Conservation (phyloP, 768 basidiomycete genomes). For the Kwoniella sp. region DNA sequence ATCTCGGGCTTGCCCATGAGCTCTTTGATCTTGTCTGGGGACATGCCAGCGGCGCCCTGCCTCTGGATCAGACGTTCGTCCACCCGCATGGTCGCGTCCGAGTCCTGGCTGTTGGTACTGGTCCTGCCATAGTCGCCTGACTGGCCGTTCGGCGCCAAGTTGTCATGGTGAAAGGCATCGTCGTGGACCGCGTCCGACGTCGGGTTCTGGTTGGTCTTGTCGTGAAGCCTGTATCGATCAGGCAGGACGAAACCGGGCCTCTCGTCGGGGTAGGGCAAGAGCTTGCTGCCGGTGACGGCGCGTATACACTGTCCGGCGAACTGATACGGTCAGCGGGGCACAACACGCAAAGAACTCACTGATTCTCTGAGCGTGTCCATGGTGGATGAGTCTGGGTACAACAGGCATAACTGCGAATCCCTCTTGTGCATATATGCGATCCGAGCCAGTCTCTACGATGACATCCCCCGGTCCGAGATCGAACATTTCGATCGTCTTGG, state of each 20-base stretch:
- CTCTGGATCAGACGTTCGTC: slow-evolving; percentile 6
- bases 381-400: too few species aligned
- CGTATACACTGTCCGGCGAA: slow-evolving; percentile 28
- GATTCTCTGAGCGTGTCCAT: slow-evolving; percentile 26
- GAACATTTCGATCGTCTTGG: too few species aligned
- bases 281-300: slow-evolving; percentile 9
- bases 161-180: slow-evolving; percentile 10
- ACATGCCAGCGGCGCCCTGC: slow-evolving; percentile 8
- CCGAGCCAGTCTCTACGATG: too few species aligned
- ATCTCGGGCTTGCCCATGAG: slow-evolving; percentile 23
- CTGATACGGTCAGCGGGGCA: neutral
- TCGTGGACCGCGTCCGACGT: neutral
- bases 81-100: slow-evolving; percentile 10
- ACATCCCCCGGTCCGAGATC: too few species aligned
- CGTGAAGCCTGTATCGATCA: slow-evolving; percentile 17
- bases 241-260: slow-evolving; percentile 25
- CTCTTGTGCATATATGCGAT: too few species aligned
- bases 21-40: slow-evolving; percentile 12
- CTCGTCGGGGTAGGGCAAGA: slow-evolving; percentile 31
- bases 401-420: too few species aligned
- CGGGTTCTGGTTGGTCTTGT: slow-evolving; percentile 2
- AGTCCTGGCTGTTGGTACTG: slow-evolving; percentile 5
- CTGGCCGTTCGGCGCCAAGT: slow-evolving; percentile 6
- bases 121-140: neutral
- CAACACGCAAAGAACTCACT: slow-evolving; percentile 9